Evolutionary conservation across 2,329 filamentous ascomycete genomes (phyloP).

Genomic region (Penicillium sp.): DNA sequence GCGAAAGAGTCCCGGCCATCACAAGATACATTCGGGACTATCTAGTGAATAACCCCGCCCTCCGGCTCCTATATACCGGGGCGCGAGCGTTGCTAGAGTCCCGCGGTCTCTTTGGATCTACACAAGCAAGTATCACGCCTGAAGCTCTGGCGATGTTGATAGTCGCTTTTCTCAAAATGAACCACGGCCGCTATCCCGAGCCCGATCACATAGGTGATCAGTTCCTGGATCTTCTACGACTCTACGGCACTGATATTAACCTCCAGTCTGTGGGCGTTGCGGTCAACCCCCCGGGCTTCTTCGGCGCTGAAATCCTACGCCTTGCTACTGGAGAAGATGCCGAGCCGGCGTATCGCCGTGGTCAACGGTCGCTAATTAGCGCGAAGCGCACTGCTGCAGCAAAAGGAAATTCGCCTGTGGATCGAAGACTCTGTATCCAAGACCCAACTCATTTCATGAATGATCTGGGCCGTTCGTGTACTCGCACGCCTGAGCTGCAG

Average conservation of each 20-base stretch:
- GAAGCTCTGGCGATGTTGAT: conserved; percentile 61
- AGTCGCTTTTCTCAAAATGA: conserved; percentile 53
- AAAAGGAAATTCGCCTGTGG: conserved; percentile 25
- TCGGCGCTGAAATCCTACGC: conserved; percentile 29
- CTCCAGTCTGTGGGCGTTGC: conserved; percentile 50
- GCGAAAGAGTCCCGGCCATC: conserved; percentile 41
- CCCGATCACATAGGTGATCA: conserved; percentile 40
- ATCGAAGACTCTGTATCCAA: conserved; percentile 54
- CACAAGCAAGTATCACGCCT: conserved; percentile 52
- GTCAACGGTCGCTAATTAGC: conserved; percentile 42
- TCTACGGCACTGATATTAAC: conserved; percentile 50
- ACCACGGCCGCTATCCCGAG: conserved; percentile 32
- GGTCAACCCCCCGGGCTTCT: conserved; percentile 48
- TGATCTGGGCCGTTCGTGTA: conserved; percentile 55
- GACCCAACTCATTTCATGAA: conserved; percentile 61
- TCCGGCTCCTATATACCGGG: conserved; percentile 52
- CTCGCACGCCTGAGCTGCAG: conserved; percentile 53
- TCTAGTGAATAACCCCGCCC: conserved; percentile 50
- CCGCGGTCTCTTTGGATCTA: conserved; percentile 51
- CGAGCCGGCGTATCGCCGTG: conserved; percentile 32
- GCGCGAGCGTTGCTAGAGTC: conserved; percentile 54
- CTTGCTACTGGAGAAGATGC: conserved; percentile 1
- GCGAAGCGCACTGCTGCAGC: conserved; percentile 35
- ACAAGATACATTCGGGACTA: conserved; percentile 49
- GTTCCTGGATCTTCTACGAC: conserved; percentile 52